Conservation (phyloP, 179 eudicot genomes). For the Actinidia arguta region DNA sequence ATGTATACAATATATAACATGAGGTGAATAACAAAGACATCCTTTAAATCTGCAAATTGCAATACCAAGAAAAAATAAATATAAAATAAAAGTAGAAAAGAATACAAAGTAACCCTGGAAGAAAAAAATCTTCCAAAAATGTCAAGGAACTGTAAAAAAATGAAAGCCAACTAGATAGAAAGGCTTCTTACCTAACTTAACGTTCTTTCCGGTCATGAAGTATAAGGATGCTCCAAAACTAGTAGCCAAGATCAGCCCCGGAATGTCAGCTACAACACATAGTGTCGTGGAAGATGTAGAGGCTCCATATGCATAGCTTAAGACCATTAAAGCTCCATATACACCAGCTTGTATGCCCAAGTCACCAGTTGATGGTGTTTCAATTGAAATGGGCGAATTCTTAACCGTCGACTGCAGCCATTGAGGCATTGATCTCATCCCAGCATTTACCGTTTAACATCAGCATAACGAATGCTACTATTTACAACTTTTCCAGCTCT, state of each 20-base stretch:
- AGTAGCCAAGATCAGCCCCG: slow-evolving; percentile 86
- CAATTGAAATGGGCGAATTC: slow-evolving; percentile 62
- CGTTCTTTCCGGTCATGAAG: slow-evolving; percentile 88
- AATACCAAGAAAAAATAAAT: not conserved
- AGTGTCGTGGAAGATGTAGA: slow-evolving; percentile 55
- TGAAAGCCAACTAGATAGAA: not conserved
- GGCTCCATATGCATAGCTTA: slow-evolving; percentile 80
- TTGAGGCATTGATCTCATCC: slow-evolving; percentile 70
- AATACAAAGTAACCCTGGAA: not conserved
- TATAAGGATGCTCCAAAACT: slow-evolving; percentile 96
- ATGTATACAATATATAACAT: not conserved
- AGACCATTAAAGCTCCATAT: slow-evolving; percentile 84
- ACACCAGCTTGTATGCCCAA: slow-evolving; percentile 92
- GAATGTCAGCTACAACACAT: slow-evolving; percentile 86
- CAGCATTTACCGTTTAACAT: slow-evolving; percentile 71
- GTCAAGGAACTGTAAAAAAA: not conserved
- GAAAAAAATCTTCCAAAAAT: not conserved
- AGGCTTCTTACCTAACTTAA: slow-evolving; percentile 73
- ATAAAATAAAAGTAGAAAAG: not conserved
- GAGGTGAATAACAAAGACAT: not conserved
- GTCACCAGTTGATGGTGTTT: slow-evolving; percentile 70
- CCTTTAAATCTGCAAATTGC: not conserved
- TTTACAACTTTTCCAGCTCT: slow-evolving; percentile 93
- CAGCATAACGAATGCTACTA: slow-evolving; percentile 83
- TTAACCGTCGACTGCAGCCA: slow-evolving; percentile 80